phyloP scores from a whole-genome alignment of 257 asterid genomes.

The Osmanthus fragrans region DNA sequence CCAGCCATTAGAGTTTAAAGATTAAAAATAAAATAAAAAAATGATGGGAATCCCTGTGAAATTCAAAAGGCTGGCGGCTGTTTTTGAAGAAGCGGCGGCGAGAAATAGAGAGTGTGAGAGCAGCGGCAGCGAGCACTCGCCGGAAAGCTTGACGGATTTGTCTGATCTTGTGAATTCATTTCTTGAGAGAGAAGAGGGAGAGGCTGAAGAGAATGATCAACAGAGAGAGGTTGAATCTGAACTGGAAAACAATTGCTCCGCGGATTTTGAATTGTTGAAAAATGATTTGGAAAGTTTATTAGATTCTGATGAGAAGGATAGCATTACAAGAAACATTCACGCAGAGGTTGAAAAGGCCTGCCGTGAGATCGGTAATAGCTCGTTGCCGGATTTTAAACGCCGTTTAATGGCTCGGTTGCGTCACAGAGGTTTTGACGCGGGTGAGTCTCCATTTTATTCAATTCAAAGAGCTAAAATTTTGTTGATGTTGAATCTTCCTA shows the following conservation, averaged over 20 bases:
- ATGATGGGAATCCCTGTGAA: constrained; percentile 54
- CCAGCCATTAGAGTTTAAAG: neutral
- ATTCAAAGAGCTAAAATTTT: neutral
- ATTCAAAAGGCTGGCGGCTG: constrained; percentile 59
- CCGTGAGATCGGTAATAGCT: constrained; percentile 10
- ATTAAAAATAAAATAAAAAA: neutral
- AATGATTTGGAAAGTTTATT: constrained; percentile 39
- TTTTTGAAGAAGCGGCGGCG: constrained; percentile 62
- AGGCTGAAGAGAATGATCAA: neutral
- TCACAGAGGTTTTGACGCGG: constrained; percentile 48
- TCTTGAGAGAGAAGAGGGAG: constrained; percentile 45
- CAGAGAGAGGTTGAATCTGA: constrained; percentile 21
- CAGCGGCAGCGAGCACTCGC: constrained; percentile 86
- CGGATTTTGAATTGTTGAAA: constrained; percentile 17
- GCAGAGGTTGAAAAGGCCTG: constrained; percentile 32
- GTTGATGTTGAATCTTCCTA: neutral
- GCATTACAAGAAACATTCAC: constrained; percentile 20
- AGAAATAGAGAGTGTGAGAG: constrained; percentile 47
- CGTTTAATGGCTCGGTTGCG: constrained; percentile 52
- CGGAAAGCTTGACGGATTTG: constrained; percentile 37
- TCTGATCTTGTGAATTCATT: constrained; percentile 74
- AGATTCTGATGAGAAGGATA: constrained; percentile 11
- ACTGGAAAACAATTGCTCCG: constrained; percentile 8
- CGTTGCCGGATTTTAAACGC: constrained; percentile 42
- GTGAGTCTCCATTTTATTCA: constrained; percentile 22